phyloP scores from a whole-genome alignment of 2,329 filamentous ascomycete species.

The Pseudogymnoascus sp. region DNA sequence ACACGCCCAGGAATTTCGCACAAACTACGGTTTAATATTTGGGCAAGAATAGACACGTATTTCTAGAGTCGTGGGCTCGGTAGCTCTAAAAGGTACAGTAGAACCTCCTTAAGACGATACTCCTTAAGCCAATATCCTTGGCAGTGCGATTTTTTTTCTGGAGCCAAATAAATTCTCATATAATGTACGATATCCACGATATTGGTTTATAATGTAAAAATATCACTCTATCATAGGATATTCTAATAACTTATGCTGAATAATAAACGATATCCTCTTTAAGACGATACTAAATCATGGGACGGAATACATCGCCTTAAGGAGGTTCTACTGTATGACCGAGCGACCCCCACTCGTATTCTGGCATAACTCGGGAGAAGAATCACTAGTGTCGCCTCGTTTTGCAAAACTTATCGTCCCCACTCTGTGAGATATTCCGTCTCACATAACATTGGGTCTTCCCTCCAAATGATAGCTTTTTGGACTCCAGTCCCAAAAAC shows the following conservation, averaged over 20 bases:
- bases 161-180: constrained; percentile 7
- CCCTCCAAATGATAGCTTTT: not conserved
- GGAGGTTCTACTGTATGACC: not conserved
- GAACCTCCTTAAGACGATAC: constrained; percentile 7
- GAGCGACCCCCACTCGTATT: not conserved
- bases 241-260: not conserved
- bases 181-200: constrained; percentile 5
- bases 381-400: not conserved
- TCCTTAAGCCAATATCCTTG: constrained; percentile 4
- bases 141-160: constrained; percentile 1
- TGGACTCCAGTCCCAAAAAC: not conserved
- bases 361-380: not conserved
- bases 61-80: not conserved
- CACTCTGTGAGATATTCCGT: not conserved
- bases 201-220: not conserved
- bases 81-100: not conserved
- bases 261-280: not conserved
- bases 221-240: constrained; percentile 2
- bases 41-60: not conserved
- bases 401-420: not conserved
- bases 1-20: not conserved
- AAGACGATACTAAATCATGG: too few species aligned
- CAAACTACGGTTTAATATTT: not conserved
- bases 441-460: not conserved
- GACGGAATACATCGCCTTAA: too few species aligned